Evolutionary conservation across 1,284 basidiomycete genomes (phyloP), one percentile per base, ranked within the genome.

Genomic region (Apiotrichum akiyoshidainum): DNA sequence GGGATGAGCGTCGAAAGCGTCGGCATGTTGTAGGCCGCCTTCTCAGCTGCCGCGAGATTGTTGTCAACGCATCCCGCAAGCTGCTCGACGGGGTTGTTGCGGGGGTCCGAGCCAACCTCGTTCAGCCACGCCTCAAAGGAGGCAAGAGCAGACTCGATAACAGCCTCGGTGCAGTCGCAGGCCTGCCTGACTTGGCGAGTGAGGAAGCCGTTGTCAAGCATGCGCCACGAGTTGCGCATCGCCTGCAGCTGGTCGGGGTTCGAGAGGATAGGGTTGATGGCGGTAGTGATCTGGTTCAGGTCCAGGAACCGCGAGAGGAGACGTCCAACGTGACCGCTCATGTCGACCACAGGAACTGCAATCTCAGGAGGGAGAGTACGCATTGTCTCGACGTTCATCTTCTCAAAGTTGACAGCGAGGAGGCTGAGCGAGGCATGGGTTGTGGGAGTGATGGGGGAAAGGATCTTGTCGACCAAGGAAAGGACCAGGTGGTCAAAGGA

Each of bases 281-380:
- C 65, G 0, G 59, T 49, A 1, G 68, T 66, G 34, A 73, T 61
- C 54, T 77, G 71, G 12, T 70, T 61, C 2, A 75, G 54, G 17
- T 71, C 72, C 26, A 68, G 59, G 39, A 71, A 69, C 14, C 73
- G 73, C 17, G 60, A 70, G 35, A 75, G 52, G 0, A 73, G 60
- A 39, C 70, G 70, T 12, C 67, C 73, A 6, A 64, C 61, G 22
- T 68, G 60, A 16, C 59, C 64, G 19, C 66, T 54, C 12, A 74
- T 58, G 54, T 74, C 68, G 14, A 71, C 53, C 42, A 72, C 67
- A 26, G 65, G 58, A 26, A 64, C 65, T 3, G 59, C 40, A 41
- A 74, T 69, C 0, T 65, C 71, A 1, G 45, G 13, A 0, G 66
- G 42, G 39, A 68, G 65, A 13, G 47, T 54, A 6, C 48, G 31